Evolutionary conservation across 1,139 yeast genomes (phyloP), one percentile per base, ranked within the genome.

Genomic region (Tardiomyces digboiensis): DNA sequence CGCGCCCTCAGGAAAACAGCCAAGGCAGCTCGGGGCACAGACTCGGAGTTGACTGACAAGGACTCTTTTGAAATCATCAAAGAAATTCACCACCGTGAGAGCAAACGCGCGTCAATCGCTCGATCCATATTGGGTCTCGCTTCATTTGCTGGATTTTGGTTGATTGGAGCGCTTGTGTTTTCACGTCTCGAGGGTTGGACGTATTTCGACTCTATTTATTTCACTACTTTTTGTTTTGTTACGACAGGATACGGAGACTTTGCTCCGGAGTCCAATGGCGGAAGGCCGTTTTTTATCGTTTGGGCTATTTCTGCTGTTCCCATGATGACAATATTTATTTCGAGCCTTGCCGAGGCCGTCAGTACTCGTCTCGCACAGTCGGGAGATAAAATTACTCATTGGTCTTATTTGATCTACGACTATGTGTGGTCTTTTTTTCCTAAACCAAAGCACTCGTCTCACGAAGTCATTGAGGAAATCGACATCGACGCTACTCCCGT

Each of bases 221-320:
- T 85, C 57, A 78, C 89, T 49, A 77, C 82, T 50, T 66, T 84
- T 44, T 80, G 91, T 55, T 72, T 87, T 46, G 64, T 86, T 21
- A 85, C 95, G 0, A 82, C 87, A 46, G 95, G 96, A 0, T 86
- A 83, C 61, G 96, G 96, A 23, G 89, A 82, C 54, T 80, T 67
- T 54, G 70, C 78, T 0, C 94, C 95, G 0, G 49, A 46, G 2
- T 61, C 80, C 0, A 64, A 79, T 1, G 78, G 84, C 7, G 94
- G 94, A 0, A 65, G 84, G 39, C 75, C 81, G 0, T 78, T 86
- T 52, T 87, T 86, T 56, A 78, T 84, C 10, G 62, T 77, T 3
- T 87, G 95, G 95, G 82, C 89, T 0, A 61, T 86, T 19, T 68
- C 78, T 6, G 95, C 95, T 0, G 82, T 87, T 14, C 96, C 96